A percentile compares a stretch with the other conserved stretches of the same genome.
These are phyloP conservation scores for Clarireedia sp. DNA, from an alignment of 2,329 filamentous ascomycete genomes.

Conservation along the genomic window DNA sequence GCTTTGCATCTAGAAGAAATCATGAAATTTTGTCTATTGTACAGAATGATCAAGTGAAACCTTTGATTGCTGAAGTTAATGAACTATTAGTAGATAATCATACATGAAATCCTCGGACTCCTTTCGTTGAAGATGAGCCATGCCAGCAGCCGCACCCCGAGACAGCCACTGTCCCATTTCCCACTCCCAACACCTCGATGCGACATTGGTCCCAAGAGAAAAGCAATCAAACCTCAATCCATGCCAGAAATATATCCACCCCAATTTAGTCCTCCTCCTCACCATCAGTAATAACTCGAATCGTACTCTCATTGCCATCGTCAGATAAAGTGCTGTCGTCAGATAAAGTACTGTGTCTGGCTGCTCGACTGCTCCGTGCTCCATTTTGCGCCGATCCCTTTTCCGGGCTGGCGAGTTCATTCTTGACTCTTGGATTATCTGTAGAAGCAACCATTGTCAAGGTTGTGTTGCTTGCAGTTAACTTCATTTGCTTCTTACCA, in stretches of 20 bases:
- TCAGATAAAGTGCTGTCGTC: constrained; percentile 3
- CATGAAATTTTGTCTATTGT: not conserved
- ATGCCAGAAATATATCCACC: not conserved
- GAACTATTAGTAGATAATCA: constrained; percentile 19
- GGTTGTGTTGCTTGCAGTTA: constrained; percentile 20
- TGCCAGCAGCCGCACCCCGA: constrained; percentile 12
- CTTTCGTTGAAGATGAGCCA: constrained; percentile 23
- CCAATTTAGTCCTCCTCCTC: constrained; percentile 4
- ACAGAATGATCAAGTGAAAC: constrained; percentile 1
- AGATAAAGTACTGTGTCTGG: not conserved
- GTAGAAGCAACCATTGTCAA: constrained; percentile 18
- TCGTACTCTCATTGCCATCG: constrained; percentile 17
- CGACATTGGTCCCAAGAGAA: not conserved
- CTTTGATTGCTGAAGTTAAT: constrained; percentile 3
- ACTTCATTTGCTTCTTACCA: constrained; percentile 19
- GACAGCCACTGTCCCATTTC: constrained; percentile 12
- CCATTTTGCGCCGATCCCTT: constrained; percentile 14
- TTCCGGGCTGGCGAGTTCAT: constrained; percentile 6
- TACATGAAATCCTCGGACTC: constrained; percentile 16
- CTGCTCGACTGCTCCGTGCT: constrained; percentile 14
- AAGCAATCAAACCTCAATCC: constrained; percentile 1
- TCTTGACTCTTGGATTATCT: constrained; percentile 8
- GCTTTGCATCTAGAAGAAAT: not conserved
- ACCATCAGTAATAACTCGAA: constrained; percentile 16
- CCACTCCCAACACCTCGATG: constrained; percentile 1